A percentile compares a stretch with the other conserved stretches of the same genome.
Evolutionary conservation across 2,329 filamentous ascomycete species (phyloP).

Genomic region (Clarireedia monteithiana): DNA sequence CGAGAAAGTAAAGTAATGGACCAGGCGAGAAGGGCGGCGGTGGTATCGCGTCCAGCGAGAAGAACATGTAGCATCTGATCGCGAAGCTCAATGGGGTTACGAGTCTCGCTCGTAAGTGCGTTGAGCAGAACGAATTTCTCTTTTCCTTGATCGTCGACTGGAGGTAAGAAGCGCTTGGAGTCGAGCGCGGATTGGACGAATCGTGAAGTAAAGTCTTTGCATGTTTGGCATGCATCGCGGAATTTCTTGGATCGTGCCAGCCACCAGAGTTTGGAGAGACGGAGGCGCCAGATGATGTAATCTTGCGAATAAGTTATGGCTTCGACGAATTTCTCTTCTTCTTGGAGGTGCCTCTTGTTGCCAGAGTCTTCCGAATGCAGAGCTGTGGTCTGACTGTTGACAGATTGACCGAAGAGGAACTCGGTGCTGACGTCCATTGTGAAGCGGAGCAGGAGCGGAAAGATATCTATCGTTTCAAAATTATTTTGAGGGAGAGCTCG

Average conservation of each 20-base stretch:
- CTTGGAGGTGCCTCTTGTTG: conserved; percentile 11
- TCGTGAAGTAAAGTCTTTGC: conserved; percentile 19
- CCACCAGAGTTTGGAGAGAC: conserved; percentile 23
- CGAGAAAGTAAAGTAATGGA: conserved; percentile 34
- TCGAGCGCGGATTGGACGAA: conserved; percentile 25
- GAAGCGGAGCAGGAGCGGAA: conserved; percentile 39
- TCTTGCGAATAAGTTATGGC: conserved; percentile 32
- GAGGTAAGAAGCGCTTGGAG: neutral
- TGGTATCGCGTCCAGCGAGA: conserved; percentile 23
- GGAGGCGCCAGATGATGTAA: conserved; percentile 26
- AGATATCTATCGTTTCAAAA: conserved; percentile 32
- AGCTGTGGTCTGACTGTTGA: conserved; percentile 34
- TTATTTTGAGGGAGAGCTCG: conserved; percentile 19
- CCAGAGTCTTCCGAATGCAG: conserved; percentile 21
- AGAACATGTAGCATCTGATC: conserved; percentile 32
- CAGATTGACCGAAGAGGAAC: conserved; percentile 46
- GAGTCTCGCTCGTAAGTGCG: conserved; percentile 41
- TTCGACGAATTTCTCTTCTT: conserved; percentile 31
- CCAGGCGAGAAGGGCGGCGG: conserved; percentile 28
- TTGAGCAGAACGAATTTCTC: conserved; percentile 35
- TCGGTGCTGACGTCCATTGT: conserved; percentile 48
- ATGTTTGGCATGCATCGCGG: conserved; percentile 22
- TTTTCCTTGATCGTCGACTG: conserved; percentile 27
- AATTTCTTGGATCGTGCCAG: conserved; percentile 26
- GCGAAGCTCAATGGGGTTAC: conserved; percentile 31